Evolutionary conservation across 352 stramenopile genomes (phyloP), one percentile per base, ranked within the genome.

Genomic region (Globisporangium canariense): DNA sequence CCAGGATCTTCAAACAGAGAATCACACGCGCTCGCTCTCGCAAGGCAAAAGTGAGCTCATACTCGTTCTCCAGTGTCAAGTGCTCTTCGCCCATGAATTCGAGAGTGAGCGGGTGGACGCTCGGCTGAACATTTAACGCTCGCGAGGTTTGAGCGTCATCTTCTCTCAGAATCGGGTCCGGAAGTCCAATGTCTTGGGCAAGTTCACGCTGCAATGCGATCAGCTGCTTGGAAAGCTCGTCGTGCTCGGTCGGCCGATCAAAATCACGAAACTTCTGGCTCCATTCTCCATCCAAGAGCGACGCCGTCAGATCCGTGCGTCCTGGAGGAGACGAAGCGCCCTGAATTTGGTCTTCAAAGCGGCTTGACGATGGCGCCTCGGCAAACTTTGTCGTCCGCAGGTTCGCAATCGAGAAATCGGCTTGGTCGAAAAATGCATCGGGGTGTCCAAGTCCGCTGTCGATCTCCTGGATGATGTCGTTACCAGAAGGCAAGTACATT

Each of bases 81-180:
- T 93, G 79, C 55, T 93, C 76, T 49, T 95, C 86, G 1, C 86
- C 86, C 84, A 93, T 93, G 36, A 95, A 95, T 46, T 93, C 84
- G 0, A 93, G 64, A 0, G 86, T 93, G 14, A 95, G 70, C 0
- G 86, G 86, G 32, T 93, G 86, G 0, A 95, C 75, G 3, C 71
- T 76, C 32, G 82, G 83, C 43, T 93, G 84, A 8, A 90, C 74
- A 16, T 83, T 83, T 6, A 92, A 62, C 0, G 78, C 81, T 0
- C 79, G 69, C 11, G 79, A 88, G 32, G 75, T 90, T 25, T 92
- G 83, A 0, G 75, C 64, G 32, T 91, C 80, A 28, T 93, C 84
- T 74, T 93, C 84, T 49, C 84, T 64, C 25, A 77, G 67, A 1
- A 90, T 65, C 11, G 82, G 79, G 38, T 93, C 84, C 0, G 79